Evolutionary conservation across 345 rosid species (phyloP), one percentile per base, ranked within the genome.

Genomic region (Stellera chamaejasme): DNA sequence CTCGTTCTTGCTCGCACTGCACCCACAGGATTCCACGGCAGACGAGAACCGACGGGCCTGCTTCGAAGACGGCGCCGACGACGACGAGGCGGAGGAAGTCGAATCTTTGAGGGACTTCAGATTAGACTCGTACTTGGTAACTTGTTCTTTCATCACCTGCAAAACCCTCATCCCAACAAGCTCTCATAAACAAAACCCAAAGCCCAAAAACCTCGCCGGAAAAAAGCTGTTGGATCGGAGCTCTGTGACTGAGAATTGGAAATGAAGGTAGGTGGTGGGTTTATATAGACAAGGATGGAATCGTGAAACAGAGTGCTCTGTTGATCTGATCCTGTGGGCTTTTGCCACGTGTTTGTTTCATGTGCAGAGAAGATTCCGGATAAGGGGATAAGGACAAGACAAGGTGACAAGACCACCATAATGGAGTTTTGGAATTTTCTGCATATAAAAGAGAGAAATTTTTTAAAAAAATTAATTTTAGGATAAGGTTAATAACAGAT

Each of bases 91-190:
- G 14, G 75, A 52, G 5, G 72, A 43, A 25, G 72, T 45, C 6
- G 83, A 72, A 23, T 81, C 80, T 53, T 64, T 70, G 52, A 73
- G 61, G 43, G 79, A 76, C 69, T 73, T 71, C 39, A 74, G 11
- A n/a, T 68, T 57, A 9, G 77, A 55, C 28, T 79, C 78, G 11
- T 71, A 63, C 71, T 66, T 77, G 1, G 74, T 49, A 23, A 66
- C 75, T 65, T 80, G 88, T 1, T 84, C 97, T 65, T 78, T 84
- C 77, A 76, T 61, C 23, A 65, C 74, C 63, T 72, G 76, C 19
- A 54, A 1, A 58, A 59, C 57, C 64, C 77, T 67, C 72, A 56
- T 43, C 13, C 71, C 65, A 45, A 65, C 67, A 52, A 54, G 41
- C 56, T 19, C 23, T 19, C 23, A 19, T 19, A 19, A 19, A 1